Evolutionary conservation across 73 alveolate species (phyloP).

Genomic region (Symbiodinium pilosum): DNA sequence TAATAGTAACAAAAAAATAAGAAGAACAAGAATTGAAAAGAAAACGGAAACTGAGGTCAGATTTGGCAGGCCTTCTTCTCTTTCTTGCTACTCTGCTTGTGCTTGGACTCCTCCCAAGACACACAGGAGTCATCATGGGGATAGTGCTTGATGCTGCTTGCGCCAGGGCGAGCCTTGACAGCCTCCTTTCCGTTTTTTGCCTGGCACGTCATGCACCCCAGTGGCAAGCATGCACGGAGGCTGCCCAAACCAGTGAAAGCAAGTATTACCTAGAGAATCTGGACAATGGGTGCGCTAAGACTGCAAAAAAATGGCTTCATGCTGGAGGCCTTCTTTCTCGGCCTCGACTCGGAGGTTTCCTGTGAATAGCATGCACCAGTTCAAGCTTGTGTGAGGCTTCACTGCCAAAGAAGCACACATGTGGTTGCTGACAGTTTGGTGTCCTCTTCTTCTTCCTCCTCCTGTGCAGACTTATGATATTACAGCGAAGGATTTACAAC

Average conservation of each 20-base stretch:
- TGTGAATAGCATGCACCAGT: neutral
- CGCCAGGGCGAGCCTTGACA: neutral
- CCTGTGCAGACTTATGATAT: no score
- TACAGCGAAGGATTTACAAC: no score
- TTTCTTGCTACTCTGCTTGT: neutral
- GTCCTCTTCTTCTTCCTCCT: conserved; percentile 25
- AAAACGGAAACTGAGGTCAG: neutral
- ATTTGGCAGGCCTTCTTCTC: neutral
- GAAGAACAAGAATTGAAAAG: no score
- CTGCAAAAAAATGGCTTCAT: neutral
- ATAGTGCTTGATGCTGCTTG: no score
- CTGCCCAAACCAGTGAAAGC: neutral
- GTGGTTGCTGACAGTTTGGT: neutral
- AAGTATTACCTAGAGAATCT: neutral
- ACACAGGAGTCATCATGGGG: no score
- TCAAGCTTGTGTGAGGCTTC: no score
- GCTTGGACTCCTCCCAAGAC: neutral
- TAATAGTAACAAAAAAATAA: no score
- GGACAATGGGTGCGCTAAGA: neutral
- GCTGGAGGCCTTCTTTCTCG: neutral
- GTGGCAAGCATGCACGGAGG: neutral
- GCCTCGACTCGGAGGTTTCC: neutral
- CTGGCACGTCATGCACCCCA: neutral
- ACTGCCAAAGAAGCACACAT: neutral
- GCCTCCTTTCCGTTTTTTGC: neutral